Evolutionary conservation across 345 rosid species (phyloP), one percentile per base, ranked within the genome.

Genomic region (Eucalyptus sp.): DNA sequence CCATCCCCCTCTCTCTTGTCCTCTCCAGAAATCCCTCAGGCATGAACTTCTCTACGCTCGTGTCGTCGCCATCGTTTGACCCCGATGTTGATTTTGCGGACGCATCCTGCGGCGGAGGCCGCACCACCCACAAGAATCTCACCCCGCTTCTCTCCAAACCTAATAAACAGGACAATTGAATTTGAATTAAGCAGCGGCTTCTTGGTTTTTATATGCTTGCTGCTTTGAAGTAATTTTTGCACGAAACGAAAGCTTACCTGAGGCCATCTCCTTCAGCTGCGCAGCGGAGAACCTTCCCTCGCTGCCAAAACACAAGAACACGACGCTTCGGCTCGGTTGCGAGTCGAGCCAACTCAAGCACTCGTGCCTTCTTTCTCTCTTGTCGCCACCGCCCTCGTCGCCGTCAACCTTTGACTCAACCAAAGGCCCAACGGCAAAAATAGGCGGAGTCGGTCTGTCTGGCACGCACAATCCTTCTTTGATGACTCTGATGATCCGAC

Each of bases 101-200:
- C 80, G 9, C 43, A 15, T 43, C 80, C 50, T 25, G 51, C 13
- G 37, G 66, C 33, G 76, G 76, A 13, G 22, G 25, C 71, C 86
- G 50, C 89, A 88, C 87, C 14, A 88, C 89, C 89, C 89, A 80
- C 71, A 80, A 76, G 89, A 88, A 88, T 58, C 89, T 79, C 31
- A 37, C 24, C 60, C 79, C 87, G 87, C 50, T 76, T 29, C 43
- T 79, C 89, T 88, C 79, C 86, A 88, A 79, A 31, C 89, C 89
- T 27, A 48, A 68, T 68, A 8, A 68, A 68, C 80, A 17, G 18
- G 81, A 37, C 25, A 18, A 17, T 71, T 37, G 44, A 33, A 33
- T 17, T 33, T 71, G 13, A 71, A 71, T 37, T 17, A 17, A 33
- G 80, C 3, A 17, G 80, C 80, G 44, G 80, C 13, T 4, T 4